Conservation (phyloP, 202 grass and related monocot genomes). For the Musa balbisiana region DNA sequence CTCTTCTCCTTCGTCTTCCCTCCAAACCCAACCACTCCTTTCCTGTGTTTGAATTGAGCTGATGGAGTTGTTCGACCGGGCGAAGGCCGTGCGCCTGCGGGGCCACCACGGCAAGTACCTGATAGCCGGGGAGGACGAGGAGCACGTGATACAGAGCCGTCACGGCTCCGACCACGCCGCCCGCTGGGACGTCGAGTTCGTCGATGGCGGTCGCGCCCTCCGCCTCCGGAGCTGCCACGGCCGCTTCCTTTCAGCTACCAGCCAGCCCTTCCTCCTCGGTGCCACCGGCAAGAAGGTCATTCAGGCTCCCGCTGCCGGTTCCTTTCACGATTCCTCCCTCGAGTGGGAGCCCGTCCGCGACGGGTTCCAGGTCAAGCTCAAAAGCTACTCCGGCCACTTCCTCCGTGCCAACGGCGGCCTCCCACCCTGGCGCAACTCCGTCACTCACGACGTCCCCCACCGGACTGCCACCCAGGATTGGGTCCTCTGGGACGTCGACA, state of each 20-base stretch:
- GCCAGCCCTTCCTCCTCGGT: conserved; percentile 15
- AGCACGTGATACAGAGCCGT: conserved; percentile 10
- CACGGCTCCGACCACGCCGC: background rate
- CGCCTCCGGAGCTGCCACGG: conserved; percentile 10
- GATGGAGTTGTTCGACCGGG: conserved; percentile 23
- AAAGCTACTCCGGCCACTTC: conserved; percentile 11
- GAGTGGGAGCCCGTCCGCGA: conserved; percentile 44
- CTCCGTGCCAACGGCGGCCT: conserved; percentile 23
- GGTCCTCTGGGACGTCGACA: conserved; percentile 24
- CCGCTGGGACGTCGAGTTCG: conserved; percentile 18
- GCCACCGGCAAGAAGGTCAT: conserved; percentile 20
- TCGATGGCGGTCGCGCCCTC: background rate
- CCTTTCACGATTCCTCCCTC: conserved; percentile 55
- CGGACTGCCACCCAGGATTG: conserved; percentile 29
- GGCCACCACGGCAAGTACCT: conserved; percentile 24
- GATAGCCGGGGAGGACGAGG: conserved; percentile 14
- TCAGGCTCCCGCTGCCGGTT: conserved; percentile 7
- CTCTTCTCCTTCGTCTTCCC: background rate
- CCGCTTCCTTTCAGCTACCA: conserved; percentile 13
- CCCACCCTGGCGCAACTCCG: conserved; percentile 24
- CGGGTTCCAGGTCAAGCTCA: conserved; percentile 18
- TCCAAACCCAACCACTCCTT: background rate
- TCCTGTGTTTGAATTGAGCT: background rate
- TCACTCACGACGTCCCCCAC: conserved; percentile 27
- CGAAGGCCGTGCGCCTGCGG: conserved; percentile 13